Evolutionary conservation across 1,284 basidiomycete species (phyloP).

Genomic region (Boletellus sp.): DNA sequence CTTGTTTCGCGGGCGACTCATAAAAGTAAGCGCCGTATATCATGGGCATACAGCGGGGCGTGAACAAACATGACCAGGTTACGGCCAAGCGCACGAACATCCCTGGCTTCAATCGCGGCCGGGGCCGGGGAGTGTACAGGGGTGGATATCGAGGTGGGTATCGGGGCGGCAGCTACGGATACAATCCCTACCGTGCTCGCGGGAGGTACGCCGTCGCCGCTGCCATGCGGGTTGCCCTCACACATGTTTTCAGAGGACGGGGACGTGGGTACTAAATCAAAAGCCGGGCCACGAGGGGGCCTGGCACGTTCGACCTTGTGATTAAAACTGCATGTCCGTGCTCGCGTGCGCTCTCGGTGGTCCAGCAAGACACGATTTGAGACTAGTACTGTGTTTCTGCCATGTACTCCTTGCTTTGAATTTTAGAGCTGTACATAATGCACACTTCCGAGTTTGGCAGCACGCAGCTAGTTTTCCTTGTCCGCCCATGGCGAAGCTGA

Average conservation of each 20-base stretch:
- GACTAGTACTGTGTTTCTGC: constrained; percentile 13
- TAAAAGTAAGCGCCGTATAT: constrained; percentile 61
- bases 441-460: constrained; percentile 21
- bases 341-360: constrained; percentile 9
- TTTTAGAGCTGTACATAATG: constrained; percentile 30
- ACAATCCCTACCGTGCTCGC: constrained; percentile 73
- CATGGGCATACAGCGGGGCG: neutral
- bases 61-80: constrained; percentile 52
- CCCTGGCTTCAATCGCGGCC: constrained; percentile 83
- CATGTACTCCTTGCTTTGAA: constrained; percentile 32
- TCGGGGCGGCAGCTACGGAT: constrained; percentile 52
- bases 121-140: constrained; percentile 74
- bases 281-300: constrained; percentile 24
- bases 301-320: constrained; percentile 10
- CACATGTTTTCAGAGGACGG: constrained; percentile 48
- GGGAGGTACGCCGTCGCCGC: constrained; percentile 61
- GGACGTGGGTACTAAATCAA: constrained; percentile 61
- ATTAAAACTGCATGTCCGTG: constrained; percentile 7
- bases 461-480: too few species aligned
- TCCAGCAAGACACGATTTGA: constrained; percentile 15
- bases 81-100: constrained; percentile 91
- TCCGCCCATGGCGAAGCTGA: too few species aligned
- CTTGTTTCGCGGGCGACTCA: constrained; percentile 87
- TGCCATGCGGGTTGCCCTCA: constrained; percentile 13
- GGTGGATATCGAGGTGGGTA: constrained; percentile 60